Evolutionary conservation across 208 protist species (phyloP), one percentile per base, ranked within the genome.

Genomic region (Balamuthia mandrillaris): DNA sequence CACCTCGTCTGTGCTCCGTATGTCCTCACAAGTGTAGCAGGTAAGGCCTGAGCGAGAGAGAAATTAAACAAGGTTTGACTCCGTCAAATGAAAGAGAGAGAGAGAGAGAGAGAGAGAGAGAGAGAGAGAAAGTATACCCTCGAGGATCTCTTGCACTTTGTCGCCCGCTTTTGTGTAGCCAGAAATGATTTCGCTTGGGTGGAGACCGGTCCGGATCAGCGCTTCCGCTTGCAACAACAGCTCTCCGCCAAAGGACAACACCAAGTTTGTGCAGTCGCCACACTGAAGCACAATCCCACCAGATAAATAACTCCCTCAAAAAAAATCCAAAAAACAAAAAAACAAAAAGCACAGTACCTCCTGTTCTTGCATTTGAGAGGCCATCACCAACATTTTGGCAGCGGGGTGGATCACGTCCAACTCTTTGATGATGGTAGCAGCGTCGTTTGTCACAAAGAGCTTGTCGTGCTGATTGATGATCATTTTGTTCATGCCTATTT

Each of bases 381-480:
- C 98, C 68, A 98, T 91, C n/a, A 99, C 97, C 4, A 99, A 78
- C 66, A 99, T 92, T 92, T 99, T 99, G 5, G 98, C 98, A 12
- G 98, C 98, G 45, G 93, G 93, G 86, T 95, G 93, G 49, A 93
- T 63, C 37, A 99, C 95, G 87, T 99, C 99, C 0, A 99, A 88
- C 92, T 99, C 98, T 51, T 95, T 95, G 27, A 99, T 91, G 66
- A 99, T 99, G 9, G 98, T 99, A n/a, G 98, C 97, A 16, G 98
- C 96, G 91, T 99, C 98, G 90, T 98, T 98, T 1, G 99, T 99
- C 41, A 99, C 96, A 90, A 99, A 99, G 7, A 99, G 90, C 93
- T 99, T 99, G 84, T 98, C 98, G 1, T 99, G 91, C 85, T 99
- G 96, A 91, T 99, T 99, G 81, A 99, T 97, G 33, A 99, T 95